A percentile compares a stretch with the other conserved stretches of the same genome.
Evolutionary conservation across 768 basidiomycete species (phyloP).

Genomic region (Rhizopogon salebrosus): DNA sequence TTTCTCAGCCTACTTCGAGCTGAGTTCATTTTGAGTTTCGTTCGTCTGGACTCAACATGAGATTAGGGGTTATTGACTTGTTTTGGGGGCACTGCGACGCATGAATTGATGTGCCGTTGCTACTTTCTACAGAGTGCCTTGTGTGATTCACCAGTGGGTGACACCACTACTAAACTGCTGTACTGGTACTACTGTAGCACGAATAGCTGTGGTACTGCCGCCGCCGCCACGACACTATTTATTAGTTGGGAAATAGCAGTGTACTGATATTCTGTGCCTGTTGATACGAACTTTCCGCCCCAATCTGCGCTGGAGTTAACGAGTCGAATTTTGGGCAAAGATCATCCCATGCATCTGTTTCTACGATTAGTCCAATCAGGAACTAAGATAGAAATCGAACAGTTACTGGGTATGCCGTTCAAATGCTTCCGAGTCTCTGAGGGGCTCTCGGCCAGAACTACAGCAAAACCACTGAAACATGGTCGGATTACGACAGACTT

Average conservation of each 20-base stretch:
- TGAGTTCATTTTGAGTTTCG: too few species aligned
- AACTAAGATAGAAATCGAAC: background rate
- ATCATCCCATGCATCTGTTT: constrained; percentile 18
- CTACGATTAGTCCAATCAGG: background rate
- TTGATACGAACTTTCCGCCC: constrained; percentile 13
- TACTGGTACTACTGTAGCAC: background rate
- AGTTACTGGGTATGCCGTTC: background rate
- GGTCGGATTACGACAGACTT: background rate
- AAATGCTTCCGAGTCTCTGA: background rate
- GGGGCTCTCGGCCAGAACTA: constrained; percentile 3
- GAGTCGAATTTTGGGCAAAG: constrained; percentile 21
- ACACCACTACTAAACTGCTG: too few species aligned
- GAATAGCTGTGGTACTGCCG: background rate
- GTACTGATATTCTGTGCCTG: constrained; percentile 18
- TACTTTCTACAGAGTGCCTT: too few species aligned
- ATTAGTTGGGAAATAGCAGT: constrained; percentile 10
- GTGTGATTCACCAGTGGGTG: too few species aligned
- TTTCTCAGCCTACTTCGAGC: too few species aligned
- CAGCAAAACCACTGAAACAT: background rate
- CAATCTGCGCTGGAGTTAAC: constrained; percentile 15
- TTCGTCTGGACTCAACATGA: too few species aligned
- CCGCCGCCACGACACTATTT: background rate
- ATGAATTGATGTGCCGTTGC: too few species aligned
- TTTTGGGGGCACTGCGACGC: too few species aligned
- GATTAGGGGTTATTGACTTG: too few species aligned